Evolutionary conservation across 2,329 filamentous ascomycete species (phyloP).

Genomic region (Ploettnerulaceae sp.): DNA sequence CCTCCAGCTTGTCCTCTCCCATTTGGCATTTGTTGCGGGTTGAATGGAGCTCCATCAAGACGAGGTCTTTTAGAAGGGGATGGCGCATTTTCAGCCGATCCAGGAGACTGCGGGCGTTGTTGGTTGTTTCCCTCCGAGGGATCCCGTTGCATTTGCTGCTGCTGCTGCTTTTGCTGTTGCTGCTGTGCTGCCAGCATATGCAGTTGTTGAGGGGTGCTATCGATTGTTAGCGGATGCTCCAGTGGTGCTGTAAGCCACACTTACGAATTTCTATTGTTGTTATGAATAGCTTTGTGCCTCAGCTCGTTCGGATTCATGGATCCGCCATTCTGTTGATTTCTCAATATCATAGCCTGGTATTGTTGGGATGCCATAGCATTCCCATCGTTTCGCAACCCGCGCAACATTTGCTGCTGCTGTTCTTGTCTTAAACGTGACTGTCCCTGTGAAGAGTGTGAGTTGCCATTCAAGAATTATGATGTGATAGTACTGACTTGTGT

Average conservation of each 20-base stretch:
- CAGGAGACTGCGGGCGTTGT: constrained; percentile 70
- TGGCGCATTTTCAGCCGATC: constrained; percentile 78
- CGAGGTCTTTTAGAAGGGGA: constrained; percentile 89
- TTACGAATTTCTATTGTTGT: constrained; percentile 71
- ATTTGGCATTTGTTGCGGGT: constrained; percentile 66
- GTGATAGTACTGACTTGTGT: constrained; percentile 62
- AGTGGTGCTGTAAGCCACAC: constrained; percentile 30
- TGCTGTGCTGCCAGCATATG: constrained; percentile 67
- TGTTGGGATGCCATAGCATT: constrained; percentile 47
- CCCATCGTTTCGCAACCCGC: constrained; percentile 56
- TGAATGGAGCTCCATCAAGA: constrained; percentile 68
- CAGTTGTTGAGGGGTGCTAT: constrained; percentile 53
- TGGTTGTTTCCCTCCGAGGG: constrained; percentile 79
- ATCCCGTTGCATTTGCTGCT: constrained; percentile 81
- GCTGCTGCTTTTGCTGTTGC: constrained; percentile 67
- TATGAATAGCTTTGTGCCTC: constrained; percentile 72
- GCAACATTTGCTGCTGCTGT: constrained; percentile 71
- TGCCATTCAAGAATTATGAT: constrained; percentile 7
- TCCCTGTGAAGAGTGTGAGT: constrained; percentile 42
- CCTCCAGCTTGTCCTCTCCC: constrained; percentile 59
- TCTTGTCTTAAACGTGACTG: constrained; percentile 70
- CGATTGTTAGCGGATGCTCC: background rate
- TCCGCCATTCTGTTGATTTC: constrained; percentile 47
- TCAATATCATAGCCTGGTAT: constrained; percentile 63
- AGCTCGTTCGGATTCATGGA: constrained; percentile 57